phyloP scores from a whole-genome alignment of 192 early-diverging fungal species.

The Coemansia sp. region DNA sequence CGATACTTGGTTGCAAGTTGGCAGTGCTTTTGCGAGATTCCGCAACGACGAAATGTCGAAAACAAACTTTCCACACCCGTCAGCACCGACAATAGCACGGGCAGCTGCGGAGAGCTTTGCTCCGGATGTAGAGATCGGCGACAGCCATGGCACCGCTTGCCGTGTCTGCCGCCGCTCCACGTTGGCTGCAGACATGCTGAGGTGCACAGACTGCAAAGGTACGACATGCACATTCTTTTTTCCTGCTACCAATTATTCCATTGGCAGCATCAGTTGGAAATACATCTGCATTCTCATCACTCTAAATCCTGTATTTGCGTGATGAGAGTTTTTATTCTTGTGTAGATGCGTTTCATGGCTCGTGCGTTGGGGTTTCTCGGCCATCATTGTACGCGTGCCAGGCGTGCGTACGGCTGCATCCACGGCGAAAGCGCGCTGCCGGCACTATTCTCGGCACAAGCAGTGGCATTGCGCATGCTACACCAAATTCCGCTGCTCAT shows the following conservation, averaged over 20 bases:
- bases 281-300: neutral
- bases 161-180: constrained; percentile 20
- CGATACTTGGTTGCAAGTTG: neutral
- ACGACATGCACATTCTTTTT: constrained; percentile 1
- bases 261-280: neutral
- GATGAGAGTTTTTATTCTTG: neutral
- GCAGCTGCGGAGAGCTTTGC: neutral
- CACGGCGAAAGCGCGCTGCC: constrained; percentile 15
- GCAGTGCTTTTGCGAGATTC: neutral
- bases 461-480: neutral
- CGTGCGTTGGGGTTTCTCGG: constrained; percentile 27
- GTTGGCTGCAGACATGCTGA: constrained; percentile 18
- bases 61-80: constrained; percentile 52
- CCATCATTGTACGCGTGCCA: constrained; percentile 21
- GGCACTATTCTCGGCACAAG: constrained; percentile 28
- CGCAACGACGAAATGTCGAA: constrained; percentile 28
- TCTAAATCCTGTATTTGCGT: neutral
- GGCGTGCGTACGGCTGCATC: constrained; percentile 22
- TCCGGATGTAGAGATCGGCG: neutral
- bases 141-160: constrained; percentile 8
- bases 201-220: constrained; percentile 33
- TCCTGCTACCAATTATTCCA: neutral
- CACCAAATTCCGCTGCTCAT: neutral
- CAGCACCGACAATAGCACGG: constrained; percentile 47
- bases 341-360: constrained; percentile 35